Conservation (phyloP, 2,329 filamentous ascomycete species). For the Dissoconium aciculare region DNA sequence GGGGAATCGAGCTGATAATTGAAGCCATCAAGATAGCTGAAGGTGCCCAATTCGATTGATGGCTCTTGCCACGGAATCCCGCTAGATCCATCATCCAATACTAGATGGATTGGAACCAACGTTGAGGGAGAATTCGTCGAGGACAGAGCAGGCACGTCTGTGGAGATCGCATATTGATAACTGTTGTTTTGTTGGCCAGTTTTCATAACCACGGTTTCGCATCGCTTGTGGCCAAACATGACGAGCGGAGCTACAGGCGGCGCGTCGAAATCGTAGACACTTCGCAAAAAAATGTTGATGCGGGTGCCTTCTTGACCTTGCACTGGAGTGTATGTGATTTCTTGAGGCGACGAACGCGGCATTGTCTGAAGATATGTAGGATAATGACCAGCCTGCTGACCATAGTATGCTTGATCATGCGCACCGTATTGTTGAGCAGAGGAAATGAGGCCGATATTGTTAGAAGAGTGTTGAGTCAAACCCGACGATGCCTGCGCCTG, state of each 20-base stretch:
- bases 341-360: constrained; percentile 44
- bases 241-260: constrained; percentile 40
- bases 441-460: constrained; percentile 30
- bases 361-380: constrained; percentile 52
- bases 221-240: constrained; percentile 65
- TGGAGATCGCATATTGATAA: constrained; percentile 57
- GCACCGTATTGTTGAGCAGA: constrained; percentile 30
- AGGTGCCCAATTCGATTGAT: constrained; percentile 44
- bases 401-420: constrained; percentile 35
- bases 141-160: constrained; percentile 54
- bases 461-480: constrained; percentile 27
- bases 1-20: constrained; percentile 19
- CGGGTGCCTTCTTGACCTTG: constrained; percentile 55
- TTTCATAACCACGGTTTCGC: constrained; percentile 51
- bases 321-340: constrained; percentile 56
- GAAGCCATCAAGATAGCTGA: constrained; percentile 36
- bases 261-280: constrained; percentile 57
- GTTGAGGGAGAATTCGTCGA: constrained; percentile 41
- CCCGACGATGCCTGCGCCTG: constrained; percentile 37
- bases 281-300: constrained; percentile 58
- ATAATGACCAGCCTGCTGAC: constrained; percentile 44
- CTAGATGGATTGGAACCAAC: constrained; percentile 43
- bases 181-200: constrained; percentile 37
- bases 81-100: constrained; percentile 38
- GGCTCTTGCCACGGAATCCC: constrained; percentile 21